Base-by-base conservation (phyloP, 2,329 filamentous ascomycete genomes). In the Sarocladiaceae sp. region DNA sequence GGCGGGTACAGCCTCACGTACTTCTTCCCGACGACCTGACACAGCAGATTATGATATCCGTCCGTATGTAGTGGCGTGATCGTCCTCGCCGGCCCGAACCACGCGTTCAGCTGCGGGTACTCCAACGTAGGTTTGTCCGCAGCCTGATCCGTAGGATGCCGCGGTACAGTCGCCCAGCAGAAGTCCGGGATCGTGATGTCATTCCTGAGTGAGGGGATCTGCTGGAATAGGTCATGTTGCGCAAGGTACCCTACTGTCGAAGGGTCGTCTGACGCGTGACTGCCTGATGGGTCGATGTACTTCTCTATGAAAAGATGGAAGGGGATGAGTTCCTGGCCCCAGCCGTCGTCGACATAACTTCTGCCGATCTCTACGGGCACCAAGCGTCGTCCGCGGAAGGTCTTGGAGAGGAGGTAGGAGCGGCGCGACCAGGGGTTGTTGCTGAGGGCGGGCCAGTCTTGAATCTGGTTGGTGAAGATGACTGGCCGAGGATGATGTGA, bases 41-140 rank as follows among this genome's bases (percentile, higher is more conserved):
- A 83, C 4, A 97, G 76, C 39, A 97, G 78, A 58, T 97, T 97
- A 59, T 96, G 88, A 61, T 96, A 94, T 1, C 86, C 88, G 57
- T 97, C 93, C 2, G 88, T 94, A 62, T 98, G 93, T 1, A 97
- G 70, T 2, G 93, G 93, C 1, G 89, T 95, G 50, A 95, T 90
- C 1, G 93, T 97, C 41, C 81, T 82, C 0, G 81, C 71, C 0
- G 93, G 93, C 0, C 93, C 93, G 50, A 97, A 84, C 93, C 93
- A 98, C 6, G 88, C 89, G 62, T 97, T 95, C 15, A 94, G 72
- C 33, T 85, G 69, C 0, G 88, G 88, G 18, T 78, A 73, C 6
- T 70, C 70, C 11, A 76, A 62, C 29, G 65, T 63, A 2, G 65
- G 60, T 45, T 67, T 63, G 51, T 67, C 51, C 31, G 61, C 55